Percentiles rank a stretch among this genome's conserved stretches.
These are phyloP conservation scores for Colletotrichum sp. DNA, from an alignment of 2,329 filamentous ascomycete species.

Conservation along the genomic window DNA sequence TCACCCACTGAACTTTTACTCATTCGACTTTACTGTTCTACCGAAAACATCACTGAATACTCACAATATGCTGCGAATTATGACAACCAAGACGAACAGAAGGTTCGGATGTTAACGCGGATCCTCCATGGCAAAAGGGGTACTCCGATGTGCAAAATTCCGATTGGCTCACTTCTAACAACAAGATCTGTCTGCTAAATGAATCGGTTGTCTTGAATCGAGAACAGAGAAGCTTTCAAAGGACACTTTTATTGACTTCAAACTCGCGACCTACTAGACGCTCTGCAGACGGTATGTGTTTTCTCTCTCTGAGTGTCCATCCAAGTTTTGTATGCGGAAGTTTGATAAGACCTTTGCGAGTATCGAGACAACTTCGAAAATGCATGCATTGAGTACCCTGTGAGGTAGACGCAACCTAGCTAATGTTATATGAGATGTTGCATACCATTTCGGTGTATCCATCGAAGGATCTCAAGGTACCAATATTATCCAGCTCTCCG, in stretches of 20 bases:
- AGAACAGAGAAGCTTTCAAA: background rate
- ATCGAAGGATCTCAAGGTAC: background rate
- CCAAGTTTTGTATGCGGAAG: background rate
- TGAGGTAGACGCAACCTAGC: accelerated
- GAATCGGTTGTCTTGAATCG: background rate
- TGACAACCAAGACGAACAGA: background rate
- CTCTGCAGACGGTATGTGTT: too few relatives aligned
- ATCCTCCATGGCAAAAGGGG: background rate
- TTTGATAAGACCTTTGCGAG: background rate
- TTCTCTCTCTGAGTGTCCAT: too few relatives aligned
- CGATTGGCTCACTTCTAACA: background rate
- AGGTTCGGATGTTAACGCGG: background rate
- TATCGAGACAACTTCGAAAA: background rate
- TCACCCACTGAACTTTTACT: background rate
- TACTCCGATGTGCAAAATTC: background rate
- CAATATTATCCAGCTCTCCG: accelerated
- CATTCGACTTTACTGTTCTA: too few relatives aligned
- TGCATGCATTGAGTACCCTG: background rate
- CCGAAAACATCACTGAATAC: background rate
- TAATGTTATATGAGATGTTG: too few relatives aligned
- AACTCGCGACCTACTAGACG: background rate
- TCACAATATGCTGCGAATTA: background rate
- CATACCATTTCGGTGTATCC: too few relatives aligned
- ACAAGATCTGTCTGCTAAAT: background rate
- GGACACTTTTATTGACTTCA: background rate